Base-by-base conservation (phyloP, 805 yeast species). In the Metschnikowia aberdeeniae region DNA sequence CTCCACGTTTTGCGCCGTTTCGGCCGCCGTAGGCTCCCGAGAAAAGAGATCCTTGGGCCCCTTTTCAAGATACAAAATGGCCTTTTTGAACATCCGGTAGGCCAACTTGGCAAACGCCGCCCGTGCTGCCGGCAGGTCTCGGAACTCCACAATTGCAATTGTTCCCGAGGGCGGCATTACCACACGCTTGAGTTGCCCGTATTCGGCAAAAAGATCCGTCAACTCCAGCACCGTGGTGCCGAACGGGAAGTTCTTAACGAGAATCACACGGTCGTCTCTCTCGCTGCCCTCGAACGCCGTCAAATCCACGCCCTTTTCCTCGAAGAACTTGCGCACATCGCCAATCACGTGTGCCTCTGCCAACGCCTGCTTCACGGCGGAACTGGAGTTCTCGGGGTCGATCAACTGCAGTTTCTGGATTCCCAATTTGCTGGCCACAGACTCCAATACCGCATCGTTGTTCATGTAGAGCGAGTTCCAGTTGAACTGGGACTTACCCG, bases 121-220 rank as follows among this genome's bases (percentile, higher is more conserved):
- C 66, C 97, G 82, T 2, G 95, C 98, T 36, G 85, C 73, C 11
- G 95, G 84, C 2, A 82, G 68, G 62, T 86, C 92, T 57, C 89
- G 75, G 65, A 82, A 90, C 65, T 92, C 97, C 8, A 93, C 82
- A 59, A 93, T 86, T 10, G 98, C 97, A 56, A 93, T 89, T 0
- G 97, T 89, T 8, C 97, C 98, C 5, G 95, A 86, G 5, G 97
- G 96, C 12, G 99, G 99, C 89, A 93, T 86, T 50, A 93, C 67
- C 13, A 89, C 73, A 55, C 96, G 76, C 51, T 80, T 81, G 24
- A 93, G 58, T 51, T 84, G 84, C 43, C 99, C 99, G 64, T 78
- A 81, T 32, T 82, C 83, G 2, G 84, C 65, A 58, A 93, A 93
- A 57, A 92, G 61, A 50, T 88, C 96, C 19, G 89, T 82, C 27